phyloP scores from a whole-genome alignment of 2,329 filamentous ascomycete genomes.

The Neonectria neomacrospora region DNA sequence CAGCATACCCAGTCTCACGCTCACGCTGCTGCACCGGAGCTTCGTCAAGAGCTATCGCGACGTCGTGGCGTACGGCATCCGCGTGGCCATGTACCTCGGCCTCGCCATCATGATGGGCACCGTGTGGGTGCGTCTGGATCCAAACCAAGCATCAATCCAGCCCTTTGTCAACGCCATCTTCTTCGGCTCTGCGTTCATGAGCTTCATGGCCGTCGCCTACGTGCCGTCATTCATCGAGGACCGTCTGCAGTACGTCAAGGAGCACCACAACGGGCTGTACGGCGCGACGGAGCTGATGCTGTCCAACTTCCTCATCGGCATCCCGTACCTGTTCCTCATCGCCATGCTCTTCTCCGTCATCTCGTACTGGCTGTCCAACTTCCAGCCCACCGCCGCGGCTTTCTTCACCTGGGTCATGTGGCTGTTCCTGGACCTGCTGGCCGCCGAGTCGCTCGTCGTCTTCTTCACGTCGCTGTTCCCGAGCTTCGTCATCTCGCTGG shows the following conservation, averaged over 20 bases:
- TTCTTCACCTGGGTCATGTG: conserved; percentile 86
- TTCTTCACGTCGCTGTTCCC: conserved; percentile 78
- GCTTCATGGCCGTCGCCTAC: conserved; percentile 86
- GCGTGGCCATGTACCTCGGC: conserved; percentile 80
- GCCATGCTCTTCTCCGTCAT: conserved; percentile 79
- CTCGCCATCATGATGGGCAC: conserved; percentile 90
- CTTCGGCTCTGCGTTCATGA: conserved; percentile 80
- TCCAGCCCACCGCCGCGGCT: conserved; percentile 69
- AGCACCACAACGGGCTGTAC: conserved; percentile 84
- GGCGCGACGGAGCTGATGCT: conserved; percentile 77
- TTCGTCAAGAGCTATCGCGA: conserved; percentile 89
- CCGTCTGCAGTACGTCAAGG: conserved; percentile 57
- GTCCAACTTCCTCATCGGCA: conserved; percentile 83
- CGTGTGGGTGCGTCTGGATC: conserved; percentile 79
- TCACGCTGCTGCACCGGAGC: conserved; percentile 78
- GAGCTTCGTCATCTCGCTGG: conserved; percentile 82
- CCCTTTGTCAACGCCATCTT: conserved; percentile 86
- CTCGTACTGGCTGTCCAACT: conserved; percentile 83
- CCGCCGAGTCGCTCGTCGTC: conserved; percentile 85
- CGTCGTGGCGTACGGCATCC: conserved; percentile 84
- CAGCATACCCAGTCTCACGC: conserved; percentile 60
- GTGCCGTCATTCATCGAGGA: conserved; percentile 82
- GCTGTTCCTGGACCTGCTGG: conserved; percentile 85
- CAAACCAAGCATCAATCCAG: conserved; percentile 78
- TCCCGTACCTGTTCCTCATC: conserved; percentile 85